These are phyloP conservation scores for Monosporascus sp. DNA, from an alignment of 2,329 filamentous ascomycete genomes.

Conservation along the genomic window DNA sequence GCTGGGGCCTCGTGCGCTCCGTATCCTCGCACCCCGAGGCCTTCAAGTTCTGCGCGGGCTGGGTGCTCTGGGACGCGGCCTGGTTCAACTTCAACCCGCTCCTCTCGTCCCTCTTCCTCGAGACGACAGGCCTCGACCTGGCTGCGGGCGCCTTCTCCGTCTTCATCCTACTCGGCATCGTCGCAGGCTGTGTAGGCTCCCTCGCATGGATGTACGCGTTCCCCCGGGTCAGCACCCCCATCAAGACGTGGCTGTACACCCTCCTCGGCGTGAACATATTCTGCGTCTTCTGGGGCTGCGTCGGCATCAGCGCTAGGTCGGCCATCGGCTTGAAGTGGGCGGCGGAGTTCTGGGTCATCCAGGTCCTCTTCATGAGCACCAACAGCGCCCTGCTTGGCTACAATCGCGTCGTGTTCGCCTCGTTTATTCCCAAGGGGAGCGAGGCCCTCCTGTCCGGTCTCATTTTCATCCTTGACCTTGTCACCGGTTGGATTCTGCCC, in stretches of 20 bases:
- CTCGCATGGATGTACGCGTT: constrained; percentile 11
- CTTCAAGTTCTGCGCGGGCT: too few relatives aligned
- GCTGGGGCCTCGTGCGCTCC: too few relatives aligned
- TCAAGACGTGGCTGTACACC: constrained; percentile 9
- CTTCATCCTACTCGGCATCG: constrained; percentile 9
- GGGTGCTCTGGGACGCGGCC: too few relatives aligned
- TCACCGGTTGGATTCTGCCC: constrained; percentile 9
- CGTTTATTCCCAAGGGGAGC: constrained; percentile 8
- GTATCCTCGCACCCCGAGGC: too few relatives aligned
- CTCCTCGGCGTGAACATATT: constrained; percentile 6
- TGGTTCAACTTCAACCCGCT: too few relatives aligned
- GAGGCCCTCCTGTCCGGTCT: constrained; percentile 11
- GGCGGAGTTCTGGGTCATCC: constrained; percentile 10
- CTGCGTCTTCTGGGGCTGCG: constrained; percentile 7
- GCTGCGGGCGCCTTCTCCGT: constrained; percentile 8
- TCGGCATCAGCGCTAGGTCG: constrained; percentile 6
- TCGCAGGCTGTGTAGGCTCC: constrained; percentile 5
- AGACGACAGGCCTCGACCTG: constrained; percentile 5
- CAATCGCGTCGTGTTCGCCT: constrained; percentile 9
- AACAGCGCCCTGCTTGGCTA: constrained; percentile 8
- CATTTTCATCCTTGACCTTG: constrained; percentile 7
- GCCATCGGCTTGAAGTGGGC: constrained; percentile 8
- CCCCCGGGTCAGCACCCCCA: constrained; percentile 1
- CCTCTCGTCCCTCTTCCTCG: constrained; percentile 5
- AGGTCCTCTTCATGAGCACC: constrained; percentile 7